These are phyloP conservation scores for Clausena lansium DNA, from an alignment of 345 rosid genomes.

Conservation along the genomic window DNA sequence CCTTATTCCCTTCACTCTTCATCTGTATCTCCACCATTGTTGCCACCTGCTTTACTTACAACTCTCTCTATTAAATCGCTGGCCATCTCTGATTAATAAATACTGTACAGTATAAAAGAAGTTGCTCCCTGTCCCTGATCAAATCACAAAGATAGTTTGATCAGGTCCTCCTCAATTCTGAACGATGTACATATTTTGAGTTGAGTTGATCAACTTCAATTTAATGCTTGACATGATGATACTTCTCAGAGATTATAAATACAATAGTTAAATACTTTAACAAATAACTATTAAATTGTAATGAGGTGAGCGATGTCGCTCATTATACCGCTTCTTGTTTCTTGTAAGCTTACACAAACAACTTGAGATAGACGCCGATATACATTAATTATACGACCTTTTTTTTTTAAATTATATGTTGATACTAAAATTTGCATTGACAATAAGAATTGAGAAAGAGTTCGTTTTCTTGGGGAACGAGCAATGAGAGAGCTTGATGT, in stretches of 20 bases:
- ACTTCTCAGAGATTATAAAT: not conserved
- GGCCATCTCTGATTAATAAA: not conserved
- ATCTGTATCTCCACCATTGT: slow-evolving; percentile 48
- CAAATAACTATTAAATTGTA: not conserved
- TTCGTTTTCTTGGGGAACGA: too few relatives aligned
- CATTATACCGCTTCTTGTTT: not conserved
- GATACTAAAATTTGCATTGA: too few relatives aligned
- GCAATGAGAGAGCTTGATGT: too few relatives aligned
- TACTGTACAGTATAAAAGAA: slow-evolving; percentile 7
- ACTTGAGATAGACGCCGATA: not conserved
- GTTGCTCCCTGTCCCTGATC: not conserved
- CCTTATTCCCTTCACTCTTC: slow-evolving; percentile 48
- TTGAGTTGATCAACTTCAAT: not conserved
- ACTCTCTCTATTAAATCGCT: slow-evolving; percentile 41
- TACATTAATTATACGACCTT: too few relatives aligned
- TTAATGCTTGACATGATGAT: too few relatives aligned
- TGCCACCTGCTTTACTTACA: slow-evolving; percentile 52
- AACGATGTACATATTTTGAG: not conserved
- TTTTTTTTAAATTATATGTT: too few relatives aligned
- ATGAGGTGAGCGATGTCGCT: too few relatives aligned
- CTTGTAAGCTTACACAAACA: not conserved
- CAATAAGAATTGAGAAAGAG: too few relatives aligned
- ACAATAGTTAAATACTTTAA: not conserved
- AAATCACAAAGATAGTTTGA: not conserved
- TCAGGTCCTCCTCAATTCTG: not conserved